Evolutionary conservation across 2,329 filamentous ascomycete species (phyloP), one percentile per base, ranked within the genome.

Genomic region (Fusarium siculi): DNA sequence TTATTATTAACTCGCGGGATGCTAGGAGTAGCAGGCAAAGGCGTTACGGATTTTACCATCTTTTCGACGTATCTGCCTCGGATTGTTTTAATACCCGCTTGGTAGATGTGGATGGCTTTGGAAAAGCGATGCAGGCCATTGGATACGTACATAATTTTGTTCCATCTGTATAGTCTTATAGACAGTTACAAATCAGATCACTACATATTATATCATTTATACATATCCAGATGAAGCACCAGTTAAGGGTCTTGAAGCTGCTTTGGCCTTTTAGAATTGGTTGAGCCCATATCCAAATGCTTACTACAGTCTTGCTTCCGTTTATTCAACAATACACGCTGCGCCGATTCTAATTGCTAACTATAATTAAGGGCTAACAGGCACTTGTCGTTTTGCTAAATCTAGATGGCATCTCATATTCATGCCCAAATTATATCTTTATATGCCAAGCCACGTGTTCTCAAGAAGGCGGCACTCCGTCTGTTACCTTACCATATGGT

Each of bases 401-500:
- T 49, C 25, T 30, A 66, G 40, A 59, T 46, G 30, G 34, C 32
- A 42, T 39, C 60, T 56, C 21, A 28, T 36, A 44, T 60, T 44
- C 52, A 61, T 60, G 68, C 56, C 43, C 34, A 54, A 23, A 16
- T 23, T 44, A 47, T 34, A 42, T 39, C 21, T 36, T 21, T 34
- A 52, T 58, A 53, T 55, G 28, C 10, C 40, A 58, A 23, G 9
- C 34, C 34, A 67, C 25, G 14, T 21, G 15, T 25, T 49, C 53
- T 74, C 40, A 69, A 11, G 59, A 77, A 40, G 74, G 65, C 7
- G 84, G 83, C 7, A 75, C 79, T 19, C 84, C 84, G 37, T 85
- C 81, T 7, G 75, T 82, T 10, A 84, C 78, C n/a, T 81, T 74
- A 16, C 82, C 84, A 55, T 83, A 85, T 16, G 80, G 76, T n/a